Base-by-base conservation (phyloP, 2,329 filamentous ascomycete species). In the Neopestalotiopsis sp. region DNA sequence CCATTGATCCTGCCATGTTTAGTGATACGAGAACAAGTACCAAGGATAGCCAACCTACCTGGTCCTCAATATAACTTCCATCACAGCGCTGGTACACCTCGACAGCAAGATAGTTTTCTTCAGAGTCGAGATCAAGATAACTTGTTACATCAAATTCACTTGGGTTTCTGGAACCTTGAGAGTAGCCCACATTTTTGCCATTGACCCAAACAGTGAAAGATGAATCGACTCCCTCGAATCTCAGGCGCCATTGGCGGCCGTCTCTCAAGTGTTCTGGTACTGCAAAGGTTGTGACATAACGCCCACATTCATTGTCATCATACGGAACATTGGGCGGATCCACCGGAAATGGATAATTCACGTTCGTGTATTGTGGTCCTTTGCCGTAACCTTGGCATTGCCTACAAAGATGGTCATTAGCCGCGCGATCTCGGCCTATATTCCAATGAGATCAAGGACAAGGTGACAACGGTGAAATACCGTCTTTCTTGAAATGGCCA, bases 181-280 rank as follows among this genome's bases (percentile, higher is more conserved):
- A 89, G 75, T 94, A 94, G 1, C 92, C 92, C 7, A 93, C 85
- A 61, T 90, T 82, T 12, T 82, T 79, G 0, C 90, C 90, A 74
- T 94, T 94, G 3, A 94, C 75, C 86, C 89, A 94, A 1, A 93
- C 82, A 72, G 91, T 89, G 71, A 92, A 94, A 0, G 91, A 88
- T 59, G 90, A 88, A 74, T 94, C 92, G 0, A 94, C 91, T 0
- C 92, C 92, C 72, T 94, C 92, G 69, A 94, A 94, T 4, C 91
- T 84, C 4, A 94, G 79, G n/a, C 91, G 83, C 14, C 92, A 82
- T 72, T 92, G 89, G 32, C 84, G 78, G 4, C 79, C 81, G n/a
- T 81, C 79, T 72, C 76, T 77, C 63, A 83, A 85, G 6, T 81
- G 73, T 3, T 82, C 73, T 0, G 84, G 84, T 0, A 91, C 81